Percentiles rank a stretch among this genome's conserved stretches.
These are phyloP conservation scores for Nothomitra cinnamomea DNA, from an alignment of 2,329 filamentous ascomycete genomes.

Conservation along the genomic window DNA sequence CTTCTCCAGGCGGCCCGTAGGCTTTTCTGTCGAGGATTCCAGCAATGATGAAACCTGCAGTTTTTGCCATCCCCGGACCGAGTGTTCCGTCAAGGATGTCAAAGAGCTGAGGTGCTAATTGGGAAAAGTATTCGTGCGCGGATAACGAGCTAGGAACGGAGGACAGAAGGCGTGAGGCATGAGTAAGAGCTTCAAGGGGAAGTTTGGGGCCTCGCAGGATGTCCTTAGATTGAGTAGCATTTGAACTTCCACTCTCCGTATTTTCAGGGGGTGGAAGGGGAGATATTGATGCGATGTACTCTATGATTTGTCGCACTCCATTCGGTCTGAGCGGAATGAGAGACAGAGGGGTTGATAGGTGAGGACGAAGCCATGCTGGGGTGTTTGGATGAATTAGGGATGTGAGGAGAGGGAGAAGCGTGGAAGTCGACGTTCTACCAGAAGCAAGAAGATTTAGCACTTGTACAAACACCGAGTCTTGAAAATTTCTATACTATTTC, in stretches of 20 bases:
- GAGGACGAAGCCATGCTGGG: conserved; percentile 41
- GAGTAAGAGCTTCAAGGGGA: conserved; percentile 48
- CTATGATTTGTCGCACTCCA: conserved; percentile 49
- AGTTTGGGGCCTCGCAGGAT: conserved; percentile 35
- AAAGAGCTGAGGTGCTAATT: conserved; percentile 43
- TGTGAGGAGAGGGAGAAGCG: conserved; percentile 44
- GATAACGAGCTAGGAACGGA: conserved; percentile 37
- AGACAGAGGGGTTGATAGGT: conserved; percentile 40
- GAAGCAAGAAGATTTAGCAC: not conserved
- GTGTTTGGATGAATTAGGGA: conserved; percentile 44
- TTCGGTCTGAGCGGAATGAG: conserved; percentile 41
- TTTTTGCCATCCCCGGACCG: conserved; percentile 39
- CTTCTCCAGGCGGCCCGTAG: conserved; percentile 43
- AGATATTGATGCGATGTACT: conserved; percentile 45
- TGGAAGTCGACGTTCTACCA: conserved; percentile 29
- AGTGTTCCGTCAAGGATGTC: conserved; percentile 42
- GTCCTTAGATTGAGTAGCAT: conserved; percentile 16
- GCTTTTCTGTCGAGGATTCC: conserved; percentile 47
- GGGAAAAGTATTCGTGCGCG: conserved; percentile 41
- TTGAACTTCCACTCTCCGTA: conserved; percentile 5
- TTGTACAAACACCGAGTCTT: not conserved
- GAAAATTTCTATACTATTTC: conserved; percentile 3
- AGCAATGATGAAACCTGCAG: conserved; percentile 43
- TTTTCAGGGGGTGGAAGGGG: conserved; percentile 26
- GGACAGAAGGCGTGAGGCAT: conserved; percentile 44